These are phyloP conservation scores for Physcia stellaris DNA, from an alignment of 495 filamentous ascomycete genomes.

Conservation along the genomic window DNA sequence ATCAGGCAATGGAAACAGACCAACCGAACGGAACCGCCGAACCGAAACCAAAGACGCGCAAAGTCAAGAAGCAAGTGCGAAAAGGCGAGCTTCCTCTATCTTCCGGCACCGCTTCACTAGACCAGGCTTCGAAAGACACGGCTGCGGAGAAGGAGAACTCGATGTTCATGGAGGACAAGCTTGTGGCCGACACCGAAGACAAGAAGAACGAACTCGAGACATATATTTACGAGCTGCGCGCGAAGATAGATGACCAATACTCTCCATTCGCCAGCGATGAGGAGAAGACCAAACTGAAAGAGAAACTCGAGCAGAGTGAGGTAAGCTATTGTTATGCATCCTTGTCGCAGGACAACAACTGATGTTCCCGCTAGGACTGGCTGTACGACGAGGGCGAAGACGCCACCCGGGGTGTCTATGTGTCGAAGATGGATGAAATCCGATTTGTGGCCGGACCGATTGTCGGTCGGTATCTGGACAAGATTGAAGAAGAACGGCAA, in stretches of 20 bases:
- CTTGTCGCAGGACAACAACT: slow-evolving; percentile 8
- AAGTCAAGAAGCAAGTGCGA: slow-evolving; percentile 98
- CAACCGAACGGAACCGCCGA: slow-evolving; percentile 47
- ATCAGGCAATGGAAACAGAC: slow-evolving; percentile 87
- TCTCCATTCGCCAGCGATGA: slow-evolving; percentile 79
- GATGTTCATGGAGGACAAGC: slow-evolving; percentile 97
- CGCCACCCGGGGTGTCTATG: slow-evolving; percentile 82
- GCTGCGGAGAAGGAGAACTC: slow-evolving; percentile 65
- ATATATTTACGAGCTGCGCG: slow-evolving; percentile 89
- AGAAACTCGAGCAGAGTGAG: slow-evolving; percentile 70
- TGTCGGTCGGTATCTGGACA: slow-evolving; percentile 89
- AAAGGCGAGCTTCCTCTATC: slow-evolving; percentile 92
- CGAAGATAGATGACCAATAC: slow-evolving; percentile 86
- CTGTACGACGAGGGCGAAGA: slow-evolving; percentile 97
- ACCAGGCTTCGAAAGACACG: slow-evolving; percentile 48
- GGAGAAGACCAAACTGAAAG: slow-evolving; percentile 73
- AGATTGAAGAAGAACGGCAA: slow-evolving; percentile 77
- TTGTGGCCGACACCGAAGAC: slow-evolving; percentile 95
- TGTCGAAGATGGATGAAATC: slow-evolving; percentile 92
- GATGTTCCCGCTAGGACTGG: slow-evolving; percentile 59
- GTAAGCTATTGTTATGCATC: slow-evolving; percentile 42
- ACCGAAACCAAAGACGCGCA: slow-evolving; percentile 80
- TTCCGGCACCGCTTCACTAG: slow-evolving; percentile 66
- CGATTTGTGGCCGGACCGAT: slow-evolving; percentile 81
- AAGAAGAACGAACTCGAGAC: slow-evolving; percentile 99